Percentiles rank a stretch among this genome's conserved stretches.
These are phyloP conservation scores for Arabidopsis thaliana DNA, from an alignment of 345 rosid genomes.

Conservation along the genomic window TAIR10.1 NC_003070.9:8974501-8975000, in stretches of 20 bases:
- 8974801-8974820: not conserved
- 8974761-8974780: not conserved
- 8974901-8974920: too few relatives aligned
- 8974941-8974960: not conserved
- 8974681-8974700: slow-evolving; percentile 4
- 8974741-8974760: not conserved
- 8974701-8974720: too few relatives aligned
- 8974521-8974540: too few relatives aligned
- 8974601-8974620: not conserved
- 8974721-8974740: too few relatives aligned
- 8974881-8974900: not conserved
- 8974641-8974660: not conserved
- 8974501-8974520: not conserved
- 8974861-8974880: not conserved
- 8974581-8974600: slow-evolving; percentile 6
- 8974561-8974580: not conserved
- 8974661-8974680: not conserved
- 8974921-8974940: too few relatives aligned
- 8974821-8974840: not conserved
- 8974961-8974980: not conserved
- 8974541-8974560: too few relatives aligned
- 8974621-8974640: not conserved
- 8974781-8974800: not conserved
- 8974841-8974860: not conserved
- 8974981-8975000: not conserved